phyloP scores from a whole-genome alignment of 2,329 filamentous ascomycete species.

The Aureobasidium sp. region DNA sequence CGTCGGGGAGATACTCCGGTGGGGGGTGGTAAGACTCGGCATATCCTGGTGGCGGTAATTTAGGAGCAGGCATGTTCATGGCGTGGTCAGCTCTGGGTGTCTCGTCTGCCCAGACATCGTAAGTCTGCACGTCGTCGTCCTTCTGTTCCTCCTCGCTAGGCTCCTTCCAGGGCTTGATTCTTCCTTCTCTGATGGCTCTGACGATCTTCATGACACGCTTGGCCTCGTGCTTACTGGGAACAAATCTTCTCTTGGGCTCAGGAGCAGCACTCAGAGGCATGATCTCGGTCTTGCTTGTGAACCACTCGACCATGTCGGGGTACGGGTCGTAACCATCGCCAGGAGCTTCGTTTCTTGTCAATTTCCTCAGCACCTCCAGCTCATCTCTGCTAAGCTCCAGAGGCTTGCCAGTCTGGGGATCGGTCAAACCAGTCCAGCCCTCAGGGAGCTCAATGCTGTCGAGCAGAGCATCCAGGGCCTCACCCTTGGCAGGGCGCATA shows the following conservation, averaged over 20 bases:
- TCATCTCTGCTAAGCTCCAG: constrained; percentile 81
- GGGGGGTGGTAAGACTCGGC: constrained; percentile 96
- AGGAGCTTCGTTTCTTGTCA: constrained; percentile 82
- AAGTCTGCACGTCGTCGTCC: constrained; percentile 64
- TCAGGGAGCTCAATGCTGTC: constrained; percentile 96
- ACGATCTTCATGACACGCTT: constrained; percentile 97
- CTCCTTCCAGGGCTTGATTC: constrained; percentile 83
- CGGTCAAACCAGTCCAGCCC: constrained; percentile 93
- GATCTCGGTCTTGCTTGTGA: constrained; percentile 73
- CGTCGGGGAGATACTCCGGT: constrained; percentile 81
- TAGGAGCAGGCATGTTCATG: constrained; percentile 94
- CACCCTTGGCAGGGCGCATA: constrained; percentile 86
- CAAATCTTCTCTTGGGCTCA: constrained; percentile 89
- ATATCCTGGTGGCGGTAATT: constrained; percentile 85
- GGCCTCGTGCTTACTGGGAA: constrained; percentile 94
- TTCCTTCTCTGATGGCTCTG: constrained; percentile 85
- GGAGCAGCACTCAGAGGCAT: constrained; percentile 94
- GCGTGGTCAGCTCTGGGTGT: constrained; percentile 70
- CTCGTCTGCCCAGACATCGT: constrained; percentile 95
- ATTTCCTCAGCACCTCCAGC: constrained; percentile 74
- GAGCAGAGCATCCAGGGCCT: constrained; percentile 84
- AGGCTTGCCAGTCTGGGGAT: constrained; percentile 88
- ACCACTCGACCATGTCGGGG: constrained; percentile 87
- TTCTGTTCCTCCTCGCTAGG: constrained; percentile 56
- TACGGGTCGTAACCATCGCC: constrained; percentile 90